Evolutionary conservation across 2,329 filamentous ascomycete species (phyloP).

Genomic region (Akanthomyces muscarius): DNA sequence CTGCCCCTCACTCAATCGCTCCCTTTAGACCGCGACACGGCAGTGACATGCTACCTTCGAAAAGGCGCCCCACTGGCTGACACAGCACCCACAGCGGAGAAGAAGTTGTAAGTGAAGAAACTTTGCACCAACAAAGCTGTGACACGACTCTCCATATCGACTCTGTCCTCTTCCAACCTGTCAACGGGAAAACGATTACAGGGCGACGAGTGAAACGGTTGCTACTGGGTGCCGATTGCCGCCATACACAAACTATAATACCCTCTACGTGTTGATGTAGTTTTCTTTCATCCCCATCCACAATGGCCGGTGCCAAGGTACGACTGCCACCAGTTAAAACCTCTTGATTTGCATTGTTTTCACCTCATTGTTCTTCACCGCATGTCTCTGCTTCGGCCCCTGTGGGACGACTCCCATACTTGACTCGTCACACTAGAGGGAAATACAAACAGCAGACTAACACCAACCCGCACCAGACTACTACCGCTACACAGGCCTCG

Average conservation of each 20-base stretch:
- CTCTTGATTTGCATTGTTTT: not conserved
- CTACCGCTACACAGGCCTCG: not conserved
- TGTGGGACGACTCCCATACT: too few relatives aligned
- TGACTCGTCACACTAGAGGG: too few relatives aligned
- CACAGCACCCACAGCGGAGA: conserved; percentile 10
- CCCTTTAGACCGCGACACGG: not conserved
- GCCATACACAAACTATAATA: not conserved
- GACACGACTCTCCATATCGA: not conserved
- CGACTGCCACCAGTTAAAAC: not conserved
- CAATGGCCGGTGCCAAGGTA: conserved; percentile 17
- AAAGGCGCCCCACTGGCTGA: conserved; percentile 10
- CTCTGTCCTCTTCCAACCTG: not conserved
- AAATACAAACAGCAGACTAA: not conserved
- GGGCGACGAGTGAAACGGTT: not conserved
- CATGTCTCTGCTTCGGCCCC: not conserved
- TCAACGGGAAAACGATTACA: not conserved
- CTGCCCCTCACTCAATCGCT: not conserved
- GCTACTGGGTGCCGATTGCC: not conserved
- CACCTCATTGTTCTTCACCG: not conserved
- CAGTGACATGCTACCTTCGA: conserved; percentile 14
- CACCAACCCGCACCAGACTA: not conserved
- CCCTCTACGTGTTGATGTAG: conserved; percentile 11
- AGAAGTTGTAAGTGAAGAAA: conserved; percentile 12
- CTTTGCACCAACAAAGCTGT: conserved; percentile 12
- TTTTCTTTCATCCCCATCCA: not conserved